A percentile compares a stretch with the other conserved stretches of the same genome.
Conservation (phyloP, 345 rosid genomes). For the Toxicodendron radicans region DNA sequence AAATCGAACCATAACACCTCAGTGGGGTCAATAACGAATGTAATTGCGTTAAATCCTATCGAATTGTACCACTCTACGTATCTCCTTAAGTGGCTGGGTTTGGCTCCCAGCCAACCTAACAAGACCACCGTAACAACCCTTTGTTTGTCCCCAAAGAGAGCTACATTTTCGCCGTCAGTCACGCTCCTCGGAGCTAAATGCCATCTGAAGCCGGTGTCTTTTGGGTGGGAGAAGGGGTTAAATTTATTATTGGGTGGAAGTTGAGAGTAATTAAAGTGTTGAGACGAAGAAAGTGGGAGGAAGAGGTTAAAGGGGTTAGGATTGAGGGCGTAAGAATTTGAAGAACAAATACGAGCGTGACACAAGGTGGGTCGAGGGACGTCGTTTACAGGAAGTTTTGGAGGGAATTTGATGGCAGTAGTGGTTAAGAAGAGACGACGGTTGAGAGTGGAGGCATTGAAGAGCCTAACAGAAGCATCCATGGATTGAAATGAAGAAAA, state of each 20-base stretch:
- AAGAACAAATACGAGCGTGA: conserved; percentile 28
- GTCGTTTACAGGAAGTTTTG: conserved; percentile 6
- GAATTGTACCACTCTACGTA: conserved; percentile 87
- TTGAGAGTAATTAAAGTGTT: conserved; percentile 20
- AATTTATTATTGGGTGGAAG: conserved; percentile 21
- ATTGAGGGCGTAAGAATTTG: conserved; percentile 18
- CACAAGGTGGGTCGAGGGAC: conserved; percentile 16
- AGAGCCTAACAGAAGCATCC: conserved; percentile 50
- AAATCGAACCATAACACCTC: conserved; percentile 64
- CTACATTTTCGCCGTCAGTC: conserved; percentile 22
- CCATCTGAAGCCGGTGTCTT: conserved; percentile 40
- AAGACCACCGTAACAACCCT: conserved; percentile 64
- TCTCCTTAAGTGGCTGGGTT: conserved; percentile 64
- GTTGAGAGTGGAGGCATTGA: conserved; percentile 25
- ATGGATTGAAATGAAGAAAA: conserved; percentile 21
- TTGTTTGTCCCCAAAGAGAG: conserved; percentile 26
- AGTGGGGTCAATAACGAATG: conserved; percentile 57
- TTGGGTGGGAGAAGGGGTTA: conserved; percentile 31
- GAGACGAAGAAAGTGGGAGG: conserved; percentile 33
- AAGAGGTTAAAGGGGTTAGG: conserved; percentile 31
- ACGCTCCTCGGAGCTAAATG: conserved; percentile 41
- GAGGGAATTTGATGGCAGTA: conserved; percentile 8
- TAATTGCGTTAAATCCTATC: conserved; percentile 70
- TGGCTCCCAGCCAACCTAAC: conserved; percentile 90
- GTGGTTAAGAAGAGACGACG: conserved; percentile 35